Conservation (phyloP, 108 stramenopile genomes). For the Craspedostauros australis region DNA sequence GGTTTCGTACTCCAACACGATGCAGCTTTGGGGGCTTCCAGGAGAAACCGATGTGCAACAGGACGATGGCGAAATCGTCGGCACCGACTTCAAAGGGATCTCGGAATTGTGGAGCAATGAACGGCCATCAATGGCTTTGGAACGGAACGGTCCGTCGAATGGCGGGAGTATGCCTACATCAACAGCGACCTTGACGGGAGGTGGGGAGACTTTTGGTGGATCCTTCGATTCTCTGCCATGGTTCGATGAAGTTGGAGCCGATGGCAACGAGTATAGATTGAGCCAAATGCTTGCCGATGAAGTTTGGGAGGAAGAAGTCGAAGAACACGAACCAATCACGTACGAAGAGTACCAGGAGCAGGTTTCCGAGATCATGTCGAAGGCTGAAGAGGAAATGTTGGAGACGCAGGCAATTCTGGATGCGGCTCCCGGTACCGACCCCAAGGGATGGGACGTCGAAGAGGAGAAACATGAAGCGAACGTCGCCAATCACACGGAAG, state of each 20-base stretch:
- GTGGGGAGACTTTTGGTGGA: too few relatives aligned
- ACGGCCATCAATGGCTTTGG: too few relatives aligned
- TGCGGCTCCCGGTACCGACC: slow-evolving; percentile 57
- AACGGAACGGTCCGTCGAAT: too few relatives aligned
- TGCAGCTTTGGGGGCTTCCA: slow-evolving; percentile 42
- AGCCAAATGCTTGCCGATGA: slow-evolving; percentile 51
- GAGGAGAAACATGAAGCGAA: neutral
- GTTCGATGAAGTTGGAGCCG: neutral
- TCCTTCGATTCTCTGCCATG: too few relatives aligned
- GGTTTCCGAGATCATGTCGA: slow-evolving; percentile 46
- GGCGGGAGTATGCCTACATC: too few relatives aligned
- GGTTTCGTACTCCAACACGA: slow-evolving; percentile 26
- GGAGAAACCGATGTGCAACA: neutral
- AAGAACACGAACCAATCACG: slow-evolving; percentile 13
- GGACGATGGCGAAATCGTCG: slow-evolving; percentile 7
- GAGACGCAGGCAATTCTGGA: slow-evolving; percentile 85
- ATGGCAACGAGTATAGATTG: slow-evolving; percentile 13
- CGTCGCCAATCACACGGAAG: neutral
- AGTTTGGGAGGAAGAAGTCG: slow-evolving; percentile 32
- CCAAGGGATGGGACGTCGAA: neutral
- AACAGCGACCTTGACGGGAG: too few relatives aligned
- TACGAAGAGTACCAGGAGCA: slow-evolving; percentile 61
- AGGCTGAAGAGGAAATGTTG: slow-evolving; percentile 55
- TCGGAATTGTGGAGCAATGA: slow-evolving; percentile 32
- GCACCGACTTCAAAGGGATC: slow-evolving; percentile 23